These are phyloP conservation scores for Chalciporus chontae DNA, from an alignment of 768 basidiomycete genomes.

Conservation along the genomic window DNA sequence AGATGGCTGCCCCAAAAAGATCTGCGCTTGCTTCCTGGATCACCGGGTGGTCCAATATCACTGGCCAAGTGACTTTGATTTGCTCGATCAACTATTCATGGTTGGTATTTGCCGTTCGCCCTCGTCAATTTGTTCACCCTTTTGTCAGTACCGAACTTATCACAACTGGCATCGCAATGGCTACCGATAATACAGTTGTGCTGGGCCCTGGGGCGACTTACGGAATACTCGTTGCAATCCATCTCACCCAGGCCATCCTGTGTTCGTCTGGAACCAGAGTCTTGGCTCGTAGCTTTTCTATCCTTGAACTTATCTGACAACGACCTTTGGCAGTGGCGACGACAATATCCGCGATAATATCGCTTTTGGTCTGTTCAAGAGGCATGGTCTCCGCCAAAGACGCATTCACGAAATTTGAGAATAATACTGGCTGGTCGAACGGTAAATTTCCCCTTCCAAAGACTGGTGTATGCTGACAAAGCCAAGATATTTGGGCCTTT, in stretches of 20 bases:
- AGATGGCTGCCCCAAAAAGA: conserved; percentile 22
- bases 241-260: conserved; percentile 16
- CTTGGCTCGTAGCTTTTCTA: conserved; percentile 15
- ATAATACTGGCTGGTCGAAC: conserved; percentile 23
- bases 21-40: conserved; percentile 28
- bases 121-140: no score
- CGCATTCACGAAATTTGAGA: conserved; percentile 25
- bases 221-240: conserved; percentile 19
- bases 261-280: conserved; percentile 23
- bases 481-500: conserved; percentile 22
- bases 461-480: not conserved
- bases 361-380: conserved; percentile 17
- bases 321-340: conserved; percentile 15
- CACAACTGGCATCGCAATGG: conserved; percentile 21
- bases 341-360: conserved; percentile 13
- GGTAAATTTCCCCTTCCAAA: conserved; percentile 4
- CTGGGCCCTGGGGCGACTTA: conserved; percentile 18
- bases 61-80: conserved; percentile 24
- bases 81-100: conserved; percentile 22
- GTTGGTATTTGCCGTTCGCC: no score
- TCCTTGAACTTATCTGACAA: not conserved
- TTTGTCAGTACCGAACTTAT: conserved; percentile 12
- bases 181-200: conserved; percentile 19
- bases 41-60: conserved; percentile 29
- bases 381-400: conserved; percentile 14